phyloP scores from a whole-genome alignment of 75 land plant species.

The Picea sitchensis region DNA sequence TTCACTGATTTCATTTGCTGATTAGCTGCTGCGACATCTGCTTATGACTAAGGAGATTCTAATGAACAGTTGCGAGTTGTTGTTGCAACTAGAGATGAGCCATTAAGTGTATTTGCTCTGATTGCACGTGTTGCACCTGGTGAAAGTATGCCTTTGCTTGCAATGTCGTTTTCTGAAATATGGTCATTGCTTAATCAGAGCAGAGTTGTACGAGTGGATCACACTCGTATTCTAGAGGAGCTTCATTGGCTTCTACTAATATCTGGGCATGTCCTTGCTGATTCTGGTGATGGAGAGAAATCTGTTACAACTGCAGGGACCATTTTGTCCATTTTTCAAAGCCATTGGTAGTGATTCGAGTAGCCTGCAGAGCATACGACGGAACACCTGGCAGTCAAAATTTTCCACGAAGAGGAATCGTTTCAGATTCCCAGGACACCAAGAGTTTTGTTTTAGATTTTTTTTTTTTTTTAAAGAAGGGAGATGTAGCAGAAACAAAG shows the following conservation, averaged over 20 bases:
- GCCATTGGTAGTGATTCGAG: too few species aligned
- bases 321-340: too few species aligned
- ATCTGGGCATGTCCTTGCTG: conserved; percentile 89
- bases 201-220: conserved; percentile 35
- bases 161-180: conserved; percentile 61
- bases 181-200: conserved; percentile 59
- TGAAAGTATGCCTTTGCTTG: conserved; percentile 61
- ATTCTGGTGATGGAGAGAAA: conserved; percentile 91
- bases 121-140: conserved; percentile 79
- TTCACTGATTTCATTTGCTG: too few species aligned
- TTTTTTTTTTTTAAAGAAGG: too few species aligned
- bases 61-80: conserved; percentile 34
- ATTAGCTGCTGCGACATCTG: conserved; percentile 79
- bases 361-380: too few species aligned
- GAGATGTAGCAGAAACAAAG: too few species aligned
- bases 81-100: conserved; percentile 85
- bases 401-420: too few species aligned
- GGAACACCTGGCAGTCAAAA: too few species aligned
- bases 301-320: too few species aligned
- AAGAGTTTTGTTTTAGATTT: too few species aligned
- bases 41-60: conserved; percentile 60
- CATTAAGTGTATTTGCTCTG: conserved; percentile 73
- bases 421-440: too few species aligned
- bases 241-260: conserved; percentile 83
- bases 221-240: conserved; percentile 71